Conservation (phyloP, 2,329 filamentous ascomycete genomes). For the Sphaerostilbella broomeana region DNA sequence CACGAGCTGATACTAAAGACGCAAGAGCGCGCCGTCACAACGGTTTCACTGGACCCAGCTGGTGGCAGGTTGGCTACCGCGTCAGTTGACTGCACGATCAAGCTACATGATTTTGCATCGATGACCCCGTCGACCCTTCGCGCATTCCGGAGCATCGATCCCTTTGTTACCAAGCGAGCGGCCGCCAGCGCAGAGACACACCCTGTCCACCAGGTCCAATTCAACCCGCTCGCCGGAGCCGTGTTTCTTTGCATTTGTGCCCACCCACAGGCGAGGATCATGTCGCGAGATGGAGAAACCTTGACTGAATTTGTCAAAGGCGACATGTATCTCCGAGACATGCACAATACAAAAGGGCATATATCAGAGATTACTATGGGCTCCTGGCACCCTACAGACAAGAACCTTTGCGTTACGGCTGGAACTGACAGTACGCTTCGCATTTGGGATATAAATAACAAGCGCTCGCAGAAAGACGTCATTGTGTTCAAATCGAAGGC, state of each 20-base stretch:
- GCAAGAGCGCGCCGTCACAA: conserved; percentile 81
- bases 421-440: conserved; percentile 91
- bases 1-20: conserved; percentile 92
- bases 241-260: conserved; percentile 83
- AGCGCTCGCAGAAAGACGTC: conserved; percentile 82
- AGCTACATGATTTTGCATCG: conserved; percentile 89
- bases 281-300: conserved; percentile 82
- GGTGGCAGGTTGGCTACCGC: conserved; percentile 83
- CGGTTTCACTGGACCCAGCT: conserved; percentile 74
- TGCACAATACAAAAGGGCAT: conserved; percentile 97
- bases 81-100: conserved; percentile 84
- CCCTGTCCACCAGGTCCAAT: conserved; percentile 77
- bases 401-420: conserved; percentile 79
- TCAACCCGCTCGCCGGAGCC: conserved; percentile 74
- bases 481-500: conserved; percentile 92
- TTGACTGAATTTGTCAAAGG: conserved; percentile 89
- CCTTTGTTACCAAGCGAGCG: conserved; percentile 65
- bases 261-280: conserved; percentile 81
- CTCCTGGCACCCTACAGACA: conserved; percentile 84
- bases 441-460: conserved; percentile 95
- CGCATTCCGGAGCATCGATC: conserved; percentile 88
- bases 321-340: conserved; percentile 96
- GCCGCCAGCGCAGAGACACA: conserved; percentile 73
- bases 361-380: conserved; percentile 85
- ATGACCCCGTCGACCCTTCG: conserved; percentile 94